Evolutionary conservation across 306 rosid species (phyloP).

Genomic region (Vigna trinervia): DNA sequence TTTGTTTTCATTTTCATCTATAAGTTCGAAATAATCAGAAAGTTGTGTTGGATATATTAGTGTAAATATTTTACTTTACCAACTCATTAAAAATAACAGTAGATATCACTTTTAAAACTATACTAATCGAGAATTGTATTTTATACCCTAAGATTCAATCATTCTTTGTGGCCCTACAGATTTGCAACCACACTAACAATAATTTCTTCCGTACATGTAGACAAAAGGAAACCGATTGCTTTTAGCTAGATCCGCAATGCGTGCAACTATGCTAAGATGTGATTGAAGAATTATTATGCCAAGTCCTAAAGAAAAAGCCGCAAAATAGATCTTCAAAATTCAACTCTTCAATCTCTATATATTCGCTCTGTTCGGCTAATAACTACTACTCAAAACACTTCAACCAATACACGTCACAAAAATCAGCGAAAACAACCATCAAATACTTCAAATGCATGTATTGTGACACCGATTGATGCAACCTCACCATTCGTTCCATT

Average conservation of each 20-base stretch:
- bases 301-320: not conserved
- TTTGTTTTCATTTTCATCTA: too few relatives aligned
- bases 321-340: not conserved
- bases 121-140: too few relatives aligned
- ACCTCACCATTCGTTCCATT: too few relatives aligned
- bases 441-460: not conserved
- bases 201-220: not conserved
- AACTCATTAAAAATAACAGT: too few relatives aligned
- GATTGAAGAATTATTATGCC: not conserved
- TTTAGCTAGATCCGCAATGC: slow-evolving; percentile 23
- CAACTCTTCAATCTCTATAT: not conserved
- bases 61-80: too few relatives aligned
- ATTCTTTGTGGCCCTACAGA: not conserved
- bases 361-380: not conserved
- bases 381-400: not conserved
- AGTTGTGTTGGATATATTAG: too few relatives aligned
- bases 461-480: not conserved
- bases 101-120: too few relatives aligned
- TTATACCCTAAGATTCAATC: not conserved
- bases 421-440: too few relatives aligned
- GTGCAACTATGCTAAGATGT: slow-evolving; percentile 23
- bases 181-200: not conserved
- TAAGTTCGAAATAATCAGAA: too few relatives aligned
- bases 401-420: not conserved
- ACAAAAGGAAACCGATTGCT: slow-evolving; percentile 14